phyloP scores from a whole-genome alignment of 371 early-diverging fungal genomes.

The Mucor irregularis region DNA sequence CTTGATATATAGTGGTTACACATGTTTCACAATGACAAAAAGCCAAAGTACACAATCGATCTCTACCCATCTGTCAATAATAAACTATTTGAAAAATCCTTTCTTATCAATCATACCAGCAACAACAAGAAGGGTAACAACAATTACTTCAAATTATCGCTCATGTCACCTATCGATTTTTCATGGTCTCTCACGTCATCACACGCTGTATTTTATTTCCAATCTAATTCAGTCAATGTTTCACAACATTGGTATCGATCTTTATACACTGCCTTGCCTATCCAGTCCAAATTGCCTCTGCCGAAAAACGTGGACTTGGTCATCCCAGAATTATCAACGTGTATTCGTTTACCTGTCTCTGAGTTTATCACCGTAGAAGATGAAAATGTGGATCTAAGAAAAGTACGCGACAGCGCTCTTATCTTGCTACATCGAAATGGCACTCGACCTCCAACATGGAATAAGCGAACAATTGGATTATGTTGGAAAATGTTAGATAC shows the following conservation, averaged over 20 bases:
- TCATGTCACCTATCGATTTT: conserved; percentile 8
- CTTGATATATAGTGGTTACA: too few species aligned
- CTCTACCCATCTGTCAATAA: not conserved
- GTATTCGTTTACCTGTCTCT: not conserved
- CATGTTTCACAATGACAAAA: too few species aligned
- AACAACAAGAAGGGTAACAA: not conserved
- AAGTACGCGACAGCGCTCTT: conserved; percentile 10
- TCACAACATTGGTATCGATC: conserved; percentile 16
- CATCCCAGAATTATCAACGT: not conserved
- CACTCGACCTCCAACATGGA: conserved; percentile 1
- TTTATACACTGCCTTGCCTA: conserved; percentile 3
- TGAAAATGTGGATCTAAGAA: conserved; percentile 3
- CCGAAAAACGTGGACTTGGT: not conserved
- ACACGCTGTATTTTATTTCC: conserved; percentile 3
- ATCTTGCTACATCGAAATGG: conserved; percentile 4
- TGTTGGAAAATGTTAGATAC: not conserved
- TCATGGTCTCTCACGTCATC: not conserved
- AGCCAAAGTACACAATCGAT: not conserved
- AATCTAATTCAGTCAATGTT: not conserved
- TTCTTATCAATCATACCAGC: not conserved
- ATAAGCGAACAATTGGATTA: conserved; percentile 3
- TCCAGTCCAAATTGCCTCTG: not conserved
- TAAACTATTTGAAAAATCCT: not conserved
- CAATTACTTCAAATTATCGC: not conserved
- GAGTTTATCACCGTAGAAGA: not conserved